Conservation (phyloP, 1,284 basidiomycete species). For the Wolfiporia cocos region DNA sequence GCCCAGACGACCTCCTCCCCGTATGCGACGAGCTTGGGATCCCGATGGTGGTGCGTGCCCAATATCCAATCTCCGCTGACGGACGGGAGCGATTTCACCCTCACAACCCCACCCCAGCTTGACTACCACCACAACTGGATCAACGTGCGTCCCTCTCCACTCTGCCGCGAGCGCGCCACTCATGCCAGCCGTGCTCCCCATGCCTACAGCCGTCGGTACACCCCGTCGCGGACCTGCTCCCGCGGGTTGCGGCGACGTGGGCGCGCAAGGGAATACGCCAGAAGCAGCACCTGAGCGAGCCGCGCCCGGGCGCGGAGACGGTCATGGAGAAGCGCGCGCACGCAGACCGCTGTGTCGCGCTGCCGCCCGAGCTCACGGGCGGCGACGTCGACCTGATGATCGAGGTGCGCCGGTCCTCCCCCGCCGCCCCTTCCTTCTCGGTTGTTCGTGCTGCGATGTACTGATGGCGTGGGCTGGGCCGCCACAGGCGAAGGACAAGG, state of each 20-base stretch:
- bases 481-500: slow-evolving; percentile 78
- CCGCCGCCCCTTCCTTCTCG: slow-evolving; percentile 12
- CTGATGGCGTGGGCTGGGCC: too few relatives aligned
- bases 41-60: slow-evolving; percentile 57
- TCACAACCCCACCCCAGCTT: slow-evolving; percentile 14
- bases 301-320: slow-evolving; percentile 66
- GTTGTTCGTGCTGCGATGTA: slow-evolving; percentile 3
- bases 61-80: too few relatives aligned
- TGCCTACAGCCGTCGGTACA: slow-evolving; percentile 40
- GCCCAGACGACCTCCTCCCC: slow-evolving; percentile 79
- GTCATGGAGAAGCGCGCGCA: slow-evolving; percentile 84
- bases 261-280: slow-evolving; percentile 68
- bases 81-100: neutral
- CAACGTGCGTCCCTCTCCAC: slow-evolving; percentile 37
- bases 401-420: slow-evolving; percentile 39
- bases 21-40: slow-evolving; percentile 79
- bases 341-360: slow-evolving; percentile 66
- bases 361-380: slow-evolving; percentile 48
- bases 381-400: slow-evolving; percentile 78
- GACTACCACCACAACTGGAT: slow-evolving; percentile 82
- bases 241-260: slow-evolving; percentile 75
- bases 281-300: slow-evolving; percentile 88
- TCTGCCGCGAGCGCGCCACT: neutral
- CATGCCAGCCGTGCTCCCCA: slow-evolving; percentile 15
- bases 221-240: slow-evolving; percentile 56